These are phyloP conservation scores for Fusarium ramigenum DNA, from an alignment of 2,329 filamentous ascomycete species.

Conservation along the genomic window DNA sequence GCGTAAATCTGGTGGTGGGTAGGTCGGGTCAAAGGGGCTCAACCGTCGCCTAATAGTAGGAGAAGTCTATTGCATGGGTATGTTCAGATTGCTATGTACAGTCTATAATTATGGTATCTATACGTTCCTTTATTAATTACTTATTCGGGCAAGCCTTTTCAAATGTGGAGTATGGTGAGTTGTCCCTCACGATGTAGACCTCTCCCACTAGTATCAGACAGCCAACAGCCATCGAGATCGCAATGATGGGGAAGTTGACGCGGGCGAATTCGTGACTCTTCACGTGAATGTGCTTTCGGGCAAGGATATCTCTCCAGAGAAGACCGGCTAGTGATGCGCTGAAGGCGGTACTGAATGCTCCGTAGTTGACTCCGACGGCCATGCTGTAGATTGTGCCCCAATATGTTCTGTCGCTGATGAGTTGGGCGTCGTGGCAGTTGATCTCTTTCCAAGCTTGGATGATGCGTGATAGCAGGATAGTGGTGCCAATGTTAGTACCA, in stretches of 20 bases:
- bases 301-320: constrained; percentile 76
- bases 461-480: constrained; percentile 75
- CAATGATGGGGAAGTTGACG: constrained; percentile 76
- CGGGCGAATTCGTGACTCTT: constrained; percentile 71
- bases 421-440: constrained; percentile 56
- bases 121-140: not conserved
- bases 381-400: constrained; percentile 80
- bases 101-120: not conserved
- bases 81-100: not conserved
- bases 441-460: constrained; percentile 75
- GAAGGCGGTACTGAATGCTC: constrained; percentile 77
- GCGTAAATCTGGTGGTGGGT: not conserved
- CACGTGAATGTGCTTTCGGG: constrained; percentile 73
- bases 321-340: constrained; percentile 77
- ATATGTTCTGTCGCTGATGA: constrained; percentile 72
- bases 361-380: constrained; percentile 79
- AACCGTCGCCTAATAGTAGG: not conserved
- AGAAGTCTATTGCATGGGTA: not conserved
- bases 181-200: constrained; percentile 61
- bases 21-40: not conserved
- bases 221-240: constrained; percentile 72
- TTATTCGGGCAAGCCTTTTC: not conserved
- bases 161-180: constrained; percentile 14
- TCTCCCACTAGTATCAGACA: constrained; percentile 69
- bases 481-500: constrained; percentile 80